Evolutionary conservation across 2,329 filamentous ascomycete genomes (phyloP), one percentile per base, ranked within the genome.

Genomic region (Coniochaeta hoffmannii): DNA sequence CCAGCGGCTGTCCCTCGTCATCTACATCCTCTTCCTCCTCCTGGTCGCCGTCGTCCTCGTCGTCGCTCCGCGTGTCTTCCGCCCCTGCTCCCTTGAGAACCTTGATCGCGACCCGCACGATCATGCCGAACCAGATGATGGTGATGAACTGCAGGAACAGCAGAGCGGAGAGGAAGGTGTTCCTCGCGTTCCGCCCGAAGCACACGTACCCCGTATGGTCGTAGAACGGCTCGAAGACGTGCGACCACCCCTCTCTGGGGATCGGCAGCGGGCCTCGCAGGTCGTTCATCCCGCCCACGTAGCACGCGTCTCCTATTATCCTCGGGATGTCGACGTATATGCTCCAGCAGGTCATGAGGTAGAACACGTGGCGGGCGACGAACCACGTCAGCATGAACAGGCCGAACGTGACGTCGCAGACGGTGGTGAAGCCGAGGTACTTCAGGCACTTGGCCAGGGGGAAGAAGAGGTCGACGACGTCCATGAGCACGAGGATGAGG

Each of bases 401-500:
- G 26, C 83, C 90, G 65, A 96, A 96, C 46, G 84, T 81, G 59
- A 85, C 72, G 66, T 96, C 91, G 73, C 90, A 95, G 54, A 85
- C 71, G 2, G 73, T 83, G 57, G 83, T 81, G 69, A 80, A 89
- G 56, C 86, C 85, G 55, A 90, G 75, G 68, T 96, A 96, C 69
- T 94, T 95, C 60, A 96, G 81, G 63, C 90, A 87, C 71, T 96
- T 96, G 59, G 91, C 91, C 31, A 84, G 75, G 30, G 91, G 88
- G 36, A 96, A 78, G 58, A 95, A 78, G 54, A 94, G 78, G 67
- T 96, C 91, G 49, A 94, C 89, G 56, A 93, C 79, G 66, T 96
- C 91, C 90, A 96, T 96, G 61, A 93, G 79, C 57, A 88, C 87
- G 51, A 96, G 76, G 58, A 96, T 89, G 53, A 93, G 79, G 65